A percentile compares a stretch with the other conserved stretches of the same genome.
Evolutionary conservation across 495 filamentous ascomycete genomes (phyloP).

Genomic region (Platismatia glauca): DNA sequence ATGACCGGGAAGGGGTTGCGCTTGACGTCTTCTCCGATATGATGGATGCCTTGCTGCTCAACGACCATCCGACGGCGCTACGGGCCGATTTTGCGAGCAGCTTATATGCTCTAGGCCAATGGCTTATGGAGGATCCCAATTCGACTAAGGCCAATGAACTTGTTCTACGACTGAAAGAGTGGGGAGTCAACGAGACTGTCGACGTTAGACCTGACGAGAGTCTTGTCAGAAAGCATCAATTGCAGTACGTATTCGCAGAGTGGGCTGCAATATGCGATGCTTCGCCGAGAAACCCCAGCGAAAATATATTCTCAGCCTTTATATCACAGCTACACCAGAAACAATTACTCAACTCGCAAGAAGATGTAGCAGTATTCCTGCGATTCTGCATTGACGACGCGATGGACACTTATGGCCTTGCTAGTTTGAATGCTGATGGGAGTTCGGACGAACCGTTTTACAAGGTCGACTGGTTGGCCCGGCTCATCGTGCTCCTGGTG

Average conservation of each 20-base stretch:
- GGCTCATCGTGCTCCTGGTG: constrained; percentile 66
- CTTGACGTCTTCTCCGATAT: constrained; percentile 68
- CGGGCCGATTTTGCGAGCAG: constrained; percentile 80
- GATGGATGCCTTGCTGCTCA: constrained; percentile 67
- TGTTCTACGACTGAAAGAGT: constrained; percentile 59
- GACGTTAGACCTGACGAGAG: constrained; percentile 42
- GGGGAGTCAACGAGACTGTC: constrained; percentile 46
- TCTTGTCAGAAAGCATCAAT: constrained; percentile 58
- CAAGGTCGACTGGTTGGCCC: constrained; percentile 78
- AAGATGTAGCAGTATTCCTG: constrained; percentile 70
- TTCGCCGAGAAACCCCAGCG: constrained; percentile 46
- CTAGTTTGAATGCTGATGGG: constrained; percentile 47
- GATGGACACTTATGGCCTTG: constrained; percentile 65
- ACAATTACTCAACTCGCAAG: constrained; percentile 57
- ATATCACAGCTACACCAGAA: constrained; percentile 72
- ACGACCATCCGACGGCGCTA: constrained; percentile 63
- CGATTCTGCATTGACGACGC: constrained; percentile 74
- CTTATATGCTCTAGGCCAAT: constrained; percentile 69
- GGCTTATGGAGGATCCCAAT: constrained; percentile 65
- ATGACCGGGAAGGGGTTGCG: constrained; percentile 55
- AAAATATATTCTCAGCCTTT: constrained; percentile 66
- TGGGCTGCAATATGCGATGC: constrained; percentile 81
- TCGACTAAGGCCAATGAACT: constrained; percentile 57
- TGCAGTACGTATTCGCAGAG: constrained; percentile 90
- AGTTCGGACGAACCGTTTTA: constrained; percentile 63